These are phyloP conservation scores for Salix exigua DNA, from an alignment of 345 rosid genomes.

Conservation along the genomic window DNA sequence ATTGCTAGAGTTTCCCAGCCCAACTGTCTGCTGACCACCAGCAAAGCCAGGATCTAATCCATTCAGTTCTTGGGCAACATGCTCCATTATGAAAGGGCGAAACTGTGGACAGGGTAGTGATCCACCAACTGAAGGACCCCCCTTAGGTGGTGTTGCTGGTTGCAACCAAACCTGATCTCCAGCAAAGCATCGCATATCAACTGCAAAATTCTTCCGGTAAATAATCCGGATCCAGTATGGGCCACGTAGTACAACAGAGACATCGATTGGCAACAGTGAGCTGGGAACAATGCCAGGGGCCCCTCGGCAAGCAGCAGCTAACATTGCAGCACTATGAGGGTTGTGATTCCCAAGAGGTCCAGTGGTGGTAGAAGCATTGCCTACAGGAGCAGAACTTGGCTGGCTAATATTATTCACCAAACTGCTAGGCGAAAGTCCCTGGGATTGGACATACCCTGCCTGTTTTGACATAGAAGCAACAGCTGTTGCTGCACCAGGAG, in stretches of 20 bases:
- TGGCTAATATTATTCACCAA: constrained; percentile 47
- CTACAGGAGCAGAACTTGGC: constrained; percentile 41
- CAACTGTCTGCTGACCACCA: constrained; percentile 62
- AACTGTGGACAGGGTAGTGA: constrained; percentile 98
- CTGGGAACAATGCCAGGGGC: constrained; percentile 99
- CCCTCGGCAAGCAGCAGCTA: constrained; percentile 76
- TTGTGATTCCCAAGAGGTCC: constrained; percentile 60
- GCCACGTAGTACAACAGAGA: constrained; percentile 95
- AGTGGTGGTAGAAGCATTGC: constrained; percentile 44
- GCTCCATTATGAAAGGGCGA: constrained; percentile 99
- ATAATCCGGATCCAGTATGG: constrained; percentile 97
- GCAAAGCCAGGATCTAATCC: constrained; percentile 77
- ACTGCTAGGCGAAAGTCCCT: constrained; percentile 49
- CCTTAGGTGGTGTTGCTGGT: constrained; percentile 98
- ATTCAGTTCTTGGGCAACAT: constrained; percentile 95
- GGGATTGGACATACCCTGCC: constrained; percentile 51
- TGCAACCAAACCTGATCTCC: constrained; percentile 99
- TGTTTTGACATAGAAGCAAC: constrained; percentile 58
- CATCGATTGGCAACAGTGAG: constrained; percentile 95
- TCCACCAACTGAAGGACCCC: constrained; percentile 87
- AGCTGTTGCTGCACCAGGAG: constrained; percentile 48
- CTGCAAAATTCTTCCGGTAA: constrained; percentile 92
- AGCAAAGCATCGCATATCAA: constrained; percentile 98
- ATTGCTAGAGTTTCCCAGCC: constrained; percentile 42
- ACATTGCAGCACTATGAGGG: constrained; percentile 69